Percentiles rank a stretch among this genome's conserved stretches.
Evolutionary conservation across 768 basidiomycete genomes (phyloP).

Genomic region (Phylloporus sp.): DNA sequence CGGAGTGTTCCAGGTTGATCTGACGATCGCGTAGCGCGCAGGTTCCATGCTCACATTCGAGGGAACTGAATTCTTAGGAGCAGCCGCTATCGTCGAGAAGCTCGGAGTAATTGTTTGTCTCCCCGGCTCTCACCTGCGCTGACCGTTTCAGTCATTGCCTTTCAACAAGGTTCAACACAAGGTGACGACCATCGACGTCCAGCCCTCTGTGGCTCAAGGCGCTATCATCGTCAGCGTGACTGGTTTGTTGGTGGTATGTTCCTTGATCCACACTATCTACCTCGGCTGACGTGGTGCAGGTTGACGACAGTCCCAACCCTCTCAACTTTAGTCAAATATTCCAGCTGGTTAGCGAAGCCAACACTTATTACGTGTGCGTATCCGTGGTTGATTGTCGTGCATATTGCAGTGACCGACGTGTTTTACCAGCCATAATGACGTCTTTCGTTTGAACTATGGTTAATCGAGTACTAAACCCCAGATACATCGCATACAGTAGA

Average conservation of each 20-base stretch:
- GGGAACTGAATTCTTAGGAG: slow-evolving; percentile 52
- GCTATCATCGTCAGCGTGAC: slow-evolving; percentile 81
- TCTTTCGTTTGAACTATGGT: too few species aligned
- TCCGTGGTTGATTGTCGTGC: background rate
- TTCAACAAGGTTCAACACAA: slow-evolving; percentile 81
- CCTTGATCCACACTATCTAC: background rate
- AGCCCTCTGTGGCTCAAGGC: slow-evolving; percentile 62
- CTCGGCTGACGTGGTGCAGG: slow-evolving; percentile 37
- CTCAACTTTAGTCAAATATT: slow-evolving; percentile 91
- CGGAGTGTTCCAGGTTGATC: slow-evolving; percentile 26
- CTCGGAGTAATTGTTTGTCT: slow-evolving; percentile 46
- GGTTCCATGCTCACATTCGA: slow-evolving; percentile 88
- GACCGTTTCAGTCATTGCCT: slow-evolving; percentile 48
- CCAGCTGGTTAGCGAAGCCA: slow-evolving; percentile 76
- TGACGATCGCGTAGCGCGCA: slow-evolving; percentile 49
- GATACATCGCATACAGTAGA: background rate
- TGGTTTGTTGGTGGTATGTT: slow-evolving; percentile 65
- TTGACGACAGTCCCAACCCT: slow-evolving; percentile 77
- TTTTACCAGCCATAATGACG: slow-evolving; percentile 65
- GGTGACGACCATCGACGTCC: slow-evolving; percentile 79
- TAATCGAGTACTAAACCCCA: too few species aligned
- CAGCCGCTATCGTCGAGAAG: slow-evolving; percentile 58
- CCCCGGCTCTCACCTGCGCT: background rate
- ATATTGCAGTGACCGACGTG: slow-evolving; percentile 6
- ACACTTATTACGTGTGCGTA: slow-evolving; percentile 80